Evolutionary conservation across 176 grass and related monocot species (phyloP).

Genomic region (Ampelocalamus luodianensis): DNA sequence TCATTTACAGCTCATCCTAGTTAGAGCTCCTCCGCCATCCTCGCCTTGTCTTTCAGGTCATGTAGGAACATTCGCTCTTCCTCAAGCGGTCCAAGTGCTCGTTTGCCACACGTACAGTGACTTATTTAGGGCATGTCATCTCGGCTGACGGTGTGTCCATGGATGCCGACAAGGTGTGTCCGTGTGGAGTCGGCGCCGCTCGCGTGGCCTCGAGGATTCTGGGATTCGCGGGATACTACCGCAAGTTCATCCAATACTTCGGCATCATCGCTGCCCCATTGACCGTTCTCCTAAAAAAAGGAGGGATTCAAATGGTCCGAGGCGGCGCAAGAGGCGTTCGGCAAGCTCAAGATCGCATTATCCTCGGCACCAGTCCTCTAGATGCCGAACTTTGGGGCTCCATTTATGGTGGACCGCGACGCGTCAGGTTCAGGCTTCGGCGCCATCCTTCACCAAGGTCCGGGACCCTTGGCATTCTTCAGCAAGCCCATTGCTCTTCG

Average conservation of each 20-base stretch:
- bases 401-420: too few species aligned
- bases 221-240: not conserved
- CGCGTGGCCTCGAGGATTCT: not conserved
- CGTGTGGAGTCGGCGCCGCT: too few species aligned
- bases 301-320: too few species aligned
- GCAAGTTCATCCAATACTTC: too few species aligned
- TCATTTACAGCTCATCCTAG: not conserved
- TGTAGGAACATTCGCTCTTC: not conserved
- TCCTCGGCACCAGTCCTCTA: too few species aligned
- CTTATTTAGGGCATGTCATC: not conserved
- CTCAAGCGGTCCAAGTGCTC: not conserved
- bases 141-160: not conserved
- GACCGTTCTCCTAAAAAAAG: not conserved
- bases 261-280: not conserved
- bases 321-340: too few species aligned
- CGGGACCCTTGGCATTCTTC: too few species aligned
- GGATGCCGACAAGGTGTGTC: not conserved
- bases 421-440: too few species aligned
- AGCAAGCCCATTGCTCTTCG: too few species aligned
- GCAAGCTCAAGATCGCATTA: too few species aligned
- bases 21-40: not conserved
- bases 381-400: too few species aligned
- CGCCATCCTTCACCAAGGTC: too few species aligned
- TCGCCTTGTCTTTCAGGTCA: not conserved
- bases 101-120: not conserved